Evolutionary conservation across 140 eudicot genomes (phyloP).

Genomic region (Bidens hawaiensis): DNA sequence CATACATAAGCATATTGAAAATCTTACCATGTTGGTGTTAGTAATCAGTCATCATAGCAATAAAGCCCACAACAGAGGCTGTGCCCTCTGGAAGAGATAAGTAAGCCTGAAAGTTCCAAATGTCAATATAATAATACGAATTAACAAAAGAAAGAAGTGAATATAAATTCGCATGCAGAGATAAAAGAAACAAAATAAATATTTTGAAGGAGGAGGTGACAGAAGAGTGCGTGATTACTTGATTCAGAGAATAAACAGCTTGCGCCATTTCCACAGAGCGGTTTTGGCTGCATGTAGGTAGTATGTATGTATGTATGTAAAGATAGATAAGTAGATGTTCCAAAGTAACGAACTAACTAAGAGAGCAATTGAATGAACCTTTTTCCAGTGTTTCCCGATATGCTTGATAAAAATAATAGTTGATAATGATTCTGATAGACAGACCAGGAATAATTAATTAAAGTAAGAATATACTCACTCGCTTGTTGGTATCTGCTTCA

Average conservation of each 20-base stretch:
- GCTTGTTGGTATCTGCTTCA: too few species aligned
- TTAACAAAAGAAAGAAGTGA: background rate
- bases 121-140: constrained; percentile 3
- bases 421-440: constrained; percentile 12
- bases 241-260: constrained; percentile 86
- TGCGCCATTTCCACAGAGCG: constrained; percentile 93
- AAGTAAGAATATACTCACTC: constrained; percentile 28
- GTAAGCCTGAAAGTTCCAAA: constrained; percentile 67
- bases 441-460: background rate
- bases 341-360: constrained; percentile 7
- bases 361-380: constrained; percentile 36
- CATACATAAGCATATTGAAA: constrained; percentile 9
- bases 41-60: constrained; percentile 98
- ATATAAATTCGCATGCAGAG: constrained; percentile 4
- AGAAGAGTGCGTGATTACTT: constrained; percentile 39
- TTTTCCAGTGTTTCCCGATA: constrained; percentile 95
- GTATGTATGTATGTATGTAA: constrained; percentile 20
- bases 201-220: constrained; percentile 2
- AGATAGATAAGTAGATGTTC: constrained; percentile 10
- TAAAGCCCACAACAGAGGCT: constrained; percentile 87
- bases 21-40: constrained; percentile 82
- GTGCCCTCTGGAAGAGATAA: constrained; percentile 98
- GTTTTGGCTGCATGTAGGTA: constrained; percentile 59
- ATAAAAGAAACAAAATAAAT: constrained; percentile 17
- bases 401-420: constrained; percentile 66